phyloP scores from a whole-genome alignment of 352 stramenopile species.

The Globisporangium perplexum region DNA sequence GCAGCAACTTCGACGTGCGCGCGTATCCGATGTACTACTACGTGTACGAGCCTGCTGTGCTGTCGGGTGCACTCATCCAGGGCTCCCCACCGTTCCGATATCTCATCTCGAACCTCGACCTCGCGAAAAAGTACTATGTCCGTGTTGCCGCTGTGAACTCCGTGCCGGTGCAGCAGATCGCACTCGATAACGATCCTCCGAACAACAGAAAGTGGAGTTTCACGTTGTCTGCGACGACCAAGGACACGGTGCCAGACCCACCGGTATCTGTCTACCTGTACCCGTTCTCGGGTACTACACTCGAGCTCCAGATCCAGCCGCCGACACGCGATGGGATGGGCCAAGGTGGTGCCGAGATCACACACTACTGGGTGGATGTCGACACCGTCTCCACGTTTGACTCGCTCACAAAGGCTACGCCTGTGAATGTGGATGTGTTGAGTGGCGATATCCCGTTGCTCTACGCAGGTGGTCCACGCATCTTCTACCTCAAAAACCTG shows the following conservation, averaged over 20 bases:
- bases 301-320: conserved; percentile 77
- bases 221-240: conserved; percentile 56
- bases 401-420: conserved; percentile 38
- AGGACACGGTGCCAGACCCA: conserved; percentile 78
- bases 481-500: conserved; percentile 72
- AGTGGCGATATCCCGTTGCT: conserved; percentile 34
- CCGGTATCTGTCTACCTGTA: conserved; percentile 52
- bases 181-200: conserved; percentile 63
- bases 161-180: conserved; percentile 82
- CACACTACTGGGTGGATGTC: conserved; percentile 57
- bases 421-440: conserved; percentile 26
- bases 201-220: conserved; percentile 93
- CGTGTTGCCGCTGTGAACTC: conserved; percentile 89
- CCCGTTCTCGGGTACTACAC: conserved; percentile 44
- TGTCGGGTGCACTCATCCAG: conserved; percentile 54
- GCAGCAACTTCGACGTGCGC: conserved; percentile 38
- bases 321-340: conserved; percentile 61
- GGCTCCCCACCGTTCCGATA: conserved; percentile 81
- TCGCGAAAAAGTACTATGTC: conserved; percentile 85
- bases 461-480: conserved; percentile 47
- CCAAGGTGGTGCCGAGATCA: conserved; percentile 32
- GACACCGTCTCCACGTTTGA: conserved; percentile 74
- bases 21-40: conserved; percentile 60
- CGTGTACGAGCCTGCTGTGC: conserved; percentile 34
- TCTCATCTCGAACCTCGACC: conserved; percentile 62